phyloP scores from a whole-genome alignment of 306 rosid genomes.

The Hippophae rhamnoides region DNA sequence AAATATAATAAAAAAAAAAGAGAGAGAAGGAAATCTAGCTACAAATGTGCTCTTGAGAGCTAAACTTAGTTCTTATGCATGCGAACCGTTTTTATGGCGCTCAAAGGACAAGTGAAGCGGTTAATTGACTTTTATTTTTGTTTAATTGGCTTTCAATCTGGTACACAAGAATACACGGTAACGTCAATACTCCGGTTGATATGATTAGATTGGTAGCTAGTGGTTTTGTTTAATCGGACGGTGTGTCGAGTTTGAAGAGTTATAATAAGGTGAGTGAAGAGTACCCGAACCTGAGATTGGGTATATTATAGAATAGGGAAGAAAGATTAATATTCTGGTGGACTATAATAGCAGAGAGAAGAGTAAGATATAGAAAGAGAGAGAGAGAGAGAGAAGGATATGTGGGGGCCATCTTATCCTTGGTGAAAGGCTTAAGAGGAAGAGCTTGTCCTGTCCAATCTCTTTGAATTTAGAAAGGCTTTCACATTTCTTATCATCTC shows the following conservation, averaged over 20 bases:
- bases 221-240: not conserved
- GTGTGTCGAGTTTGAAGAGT: conserved; percentile 1
- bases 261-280: conserved; percentile 2
- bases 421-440: conserved; percentile 31
- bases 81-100: not conserved
- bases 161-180: not conserved
- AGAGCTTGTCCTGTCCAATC: conserved; percentile 22
- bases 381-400: conserved; percentile 9
- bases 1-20: no score
- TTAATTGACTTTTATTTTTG: not conserved
- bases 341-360: not conserved
- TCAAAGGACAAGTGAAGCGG: conserved; percentile 1
- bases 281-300: no score
- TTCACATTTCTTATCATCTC: conserved; percentile 27
- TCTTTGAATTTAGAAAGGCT: not conserved
- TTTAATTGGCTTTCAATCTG: not conserved
- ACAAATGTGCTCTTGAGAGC: conserved; percentile 9
- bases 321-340: not conserved
- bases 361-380: not conserved
- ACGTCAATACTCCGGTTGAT: not conserved
- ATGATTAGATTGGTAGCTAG: not conserved
- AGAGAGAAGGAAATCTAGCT: no score
- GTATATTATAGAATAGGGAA: not conserved
- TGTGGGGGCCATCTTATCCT: conserved; percentile 50
- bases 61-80: conserved; percentile 13